A percentile compares a stretch with the other conserved stretches of the same genome.
phyloP scores from a whole-genome alignment of 441 rosid species.

The Arabidopsis lyrata region DNA sequence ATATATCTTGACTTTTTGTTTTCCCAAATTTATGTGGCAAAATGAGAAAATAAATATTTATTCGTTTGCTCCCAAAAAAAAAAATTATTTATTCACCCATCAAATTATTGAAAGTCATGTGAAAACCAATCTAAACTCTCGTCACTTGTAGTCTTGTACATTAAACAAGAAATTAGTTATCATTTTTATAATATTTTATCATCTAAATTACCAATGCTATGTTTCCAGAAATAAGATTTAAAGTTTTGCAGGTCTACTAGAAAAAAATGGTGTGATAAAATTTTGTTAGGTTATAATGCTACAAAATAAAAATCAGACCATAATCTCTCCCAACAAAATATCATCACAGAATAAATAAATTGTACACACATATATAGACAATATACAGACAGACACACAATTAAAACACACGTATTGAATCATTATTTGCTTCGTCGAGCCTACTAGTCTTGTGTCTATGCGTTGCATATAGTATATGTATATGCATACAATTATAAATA shows the following conservation, averaged over 20 bases:
- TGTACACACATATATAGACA: not conserved
- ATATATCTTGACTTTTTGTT: slow-evolving; percentile 1
- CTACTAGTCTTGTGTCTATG: not conserved
- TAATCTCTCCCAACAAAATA: no score
- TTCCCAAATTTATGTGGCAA: not conserved
- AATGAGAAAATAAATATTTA: not conserved
- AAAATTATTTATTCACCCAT: not conserved
- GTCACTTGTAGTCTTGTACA: slow-evolving; percentile 9
- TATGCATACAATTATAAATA: slow-evolving; percentile 26
- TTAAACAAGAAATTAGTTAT: not conserved
- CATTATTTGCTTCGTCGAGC: not conserved
- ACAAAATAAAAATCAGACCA: no score
- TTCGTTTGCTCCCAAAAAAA: not conserved
- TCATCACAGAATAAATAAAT: not conserved
- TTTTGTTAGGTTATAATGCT: no score
- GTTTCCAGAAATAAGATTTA: no score
- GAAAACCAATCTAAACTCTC: slow-evolving; percentile 3
- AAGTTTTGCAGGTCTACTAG: no score
- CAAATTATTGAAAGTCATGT: slow-evolving; percentile 36
- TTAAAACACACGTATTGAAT: slow-evolving; percentile 1
- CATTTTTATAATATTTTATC: no score
- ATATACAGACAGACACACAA: not conserved
- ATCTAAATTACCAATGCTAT: no score
- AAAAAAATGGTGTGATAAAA: no score
- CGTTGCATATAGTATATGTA: not conserved